phyloP scores from a whole-genome alignment of 2,329 filamentous ascomycete genomes.

The Aspergillus sp. region DNA sequence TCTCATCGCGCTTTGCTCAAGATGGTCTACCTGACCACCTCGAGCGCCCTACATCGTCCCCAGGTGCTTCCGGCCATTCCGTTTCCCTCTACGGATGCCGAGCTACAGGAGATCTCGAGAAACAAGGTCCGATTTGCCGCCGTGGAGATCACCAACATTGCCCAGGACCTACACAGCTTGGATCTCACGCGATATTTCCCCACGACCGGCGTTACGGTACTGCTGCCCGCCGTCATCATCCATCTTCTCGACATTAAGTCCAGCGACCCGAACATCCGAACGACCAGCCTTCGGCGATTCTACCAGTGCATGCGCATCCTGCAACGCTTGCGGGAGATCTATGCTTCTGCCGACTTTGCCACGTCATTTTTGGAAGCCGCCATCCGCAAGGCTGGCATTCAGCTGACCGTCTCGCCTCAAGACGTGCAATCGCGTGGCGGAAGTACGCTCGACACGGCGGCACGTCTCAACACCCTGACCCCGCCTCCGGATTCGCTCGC shows the following conservation, averaged over 20 bases:
- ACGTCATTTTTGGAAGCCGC: slow-evolving; percentile 91
- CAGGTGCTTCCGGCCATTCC: slow-evolving; percentile 80
- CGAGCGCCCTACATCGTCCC: slow-evolving; percentile 86
- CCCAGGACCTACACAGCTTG: slow-evolving; percentile 69
- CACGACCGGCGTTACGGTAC: slow-evolving; percentile 85
- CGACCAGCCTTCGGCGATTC: slow-evolving; percentile 75
- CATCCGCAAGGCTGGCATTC: slow-evolving; percentile 80
- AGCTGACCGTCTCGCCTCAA: slow-evolving; percentile 54
- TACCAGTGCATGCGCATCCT: slow-evolving; percentile 91
- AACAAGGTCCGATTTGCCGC: slow-evolving; percentile 81
- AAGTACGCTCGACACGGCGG: slow-evolving; percentile 18
- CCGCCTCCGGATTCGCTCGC: slow-evolving; percentile 42
- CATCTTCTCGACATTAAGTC: slow-evolving; percentile 92
- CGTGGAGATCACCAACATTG: slow-evolving; percentile 80
- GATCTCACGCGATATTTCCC: slow-evolving; percentile 78
- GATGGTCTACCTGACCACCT: slow-evolving; percentile 90
- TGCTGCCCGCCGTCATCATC: slow-evolving; percentile 90
- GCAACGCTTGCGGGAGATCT: slow-evolving; percentile 81
- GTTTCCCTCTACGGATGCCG: slow-evolving; percentile 55
- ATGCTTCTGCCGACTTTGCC: slow-evolving; percentile 93
- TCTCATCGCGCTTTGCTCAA: slow-evolving; percentile 84
- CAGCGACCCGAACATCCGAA: slow-evolving; percentile 67
- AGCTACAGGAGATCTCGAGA: slow-evolving; percentile 79
- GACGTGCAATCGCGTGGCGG: slow-evolving; percentile 27
- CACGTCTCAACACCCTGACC: slow-evolving; percentile 35